Base-by-base conservation (phyloP, 495 filamentous ascomycete genomes). In the Ascobolus immersus region DNA sequence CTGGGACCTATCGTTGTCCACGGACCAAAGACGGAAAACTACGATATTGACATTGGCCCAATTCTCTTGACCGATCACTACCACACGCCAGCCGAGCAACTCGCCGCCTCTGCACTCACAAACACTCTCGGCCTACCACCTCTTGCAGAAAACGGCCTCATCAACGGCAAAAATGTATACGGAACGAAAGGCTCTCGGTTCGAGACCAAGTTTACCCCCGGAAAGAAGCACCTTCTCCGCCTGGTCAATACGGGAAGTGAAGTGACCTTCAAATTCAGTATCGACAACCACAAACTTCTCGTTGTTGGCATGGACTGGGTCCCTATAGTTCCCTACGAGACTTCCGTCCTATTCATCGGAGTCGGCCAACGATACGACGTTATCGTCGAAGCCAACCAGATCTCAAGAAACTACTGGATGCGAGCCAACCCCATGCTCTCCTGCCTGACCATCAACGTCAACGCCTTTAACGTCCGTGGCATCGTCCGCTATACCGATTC, bases 401-500 rank as follows among this genome's bases (percentile, higher is more conserved):
- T n/a, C n/a, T n/a, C n/a, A n/a, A n/a, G n/a, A n/a, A 61, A 65
- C 42, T 78, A 71, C 54, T 80, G 74, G 74, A 57, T 75, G 25
- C 60, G 69, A 13, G 57, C 65, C 8, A 59, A 65, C 17, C 60
- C 65, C 0, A 61, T 65, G 44, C 36, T 41, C 2, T 45, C 49
- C 5, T 67, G 62, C 21, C 54, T 54, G 37, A 49, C 57, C 17
- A 40, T 48, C 5, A 61, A 60, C 18, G 44, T 43, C 17, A 58
- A 47, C 21, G 40, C 43, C 2, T 52, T 57, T 15, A 58, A 67
- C 36, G 69, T 67, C 42, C 54, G 41, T 15, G 69, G 65, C 4
- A 69, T 75, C 12, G 38, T 73, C 2, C 51, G 62, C 33, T 77
- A 71, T 34, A 42, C 56, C 35, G 30, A 38, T 9, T 33, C 34